Percentiles rank a stretch among this genome's conserved stretches.
These are phyloP conservation scores for Nakaseomyces kungkrabaensis DNA, from an alignment of 1,139 yeast species.

Conservation along the genomic window DNA sequence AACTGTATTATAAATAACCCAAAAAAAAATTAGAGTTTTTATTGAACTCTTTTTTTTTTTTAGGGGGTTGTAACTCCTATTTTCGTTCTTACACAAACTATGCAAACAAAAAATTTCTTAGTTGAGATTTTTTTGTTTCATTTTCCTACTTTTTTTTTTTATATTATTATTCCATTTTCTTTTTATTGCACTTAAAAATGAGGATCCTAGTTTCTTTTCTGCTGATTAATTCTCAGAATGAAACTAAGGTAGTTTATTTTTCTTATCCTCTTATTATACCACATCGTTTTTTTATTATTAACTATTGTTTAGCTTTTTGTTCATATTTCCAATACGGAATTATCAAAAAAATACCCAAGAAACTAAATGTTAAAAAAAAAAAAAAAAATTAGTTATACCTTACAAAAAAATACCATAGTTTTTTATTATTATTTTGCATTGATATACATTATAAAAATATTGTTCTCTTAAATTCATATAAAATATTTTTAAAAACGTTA, in stretches of 20 bases:
- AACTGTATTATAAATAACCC: slow-evolving; percentile 1
- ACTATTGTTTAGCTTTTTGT: neutral
- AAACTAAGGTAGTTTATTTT: too few species aligned
- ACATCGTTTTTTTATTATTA: neutral
- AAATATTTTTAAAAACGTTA: neutral
- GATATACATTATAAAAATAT: too few species aligned
- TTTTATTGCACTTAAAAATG: neutral
- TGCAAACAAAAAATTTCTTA: too few species aligned
- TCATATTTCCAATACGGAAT: neutral
- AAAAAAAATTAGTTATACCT: neutral
- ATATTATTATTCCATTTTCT: neutral
- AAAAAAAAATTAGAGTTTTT: neutral
- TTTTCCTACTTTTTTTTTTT: neutral
- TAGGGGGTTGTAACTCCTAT: slow-evolving; percentile 2
- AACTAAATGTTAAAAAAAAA: slow-evolving; percentile 1
- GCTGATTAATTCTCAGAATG: too few species aligned
- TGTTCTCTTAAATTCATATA: neutral
- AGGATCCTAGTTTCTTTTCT: neutral
- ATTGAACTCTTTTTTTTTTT: neutral
- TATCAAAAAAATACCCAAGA: neutral
- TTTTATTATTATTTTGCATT: too few species aligned
- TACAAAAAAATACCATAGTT: too few species aligned
- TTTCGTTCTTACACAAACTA: neutral
- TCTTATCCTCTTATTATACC: neutral
- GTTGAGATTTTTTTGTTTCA: too few species aligned